Evolutionary conservation across 2,329 filamentous ascomycete species (phyloP).

Genomic region (Harringtonia lauricola): DNA sequence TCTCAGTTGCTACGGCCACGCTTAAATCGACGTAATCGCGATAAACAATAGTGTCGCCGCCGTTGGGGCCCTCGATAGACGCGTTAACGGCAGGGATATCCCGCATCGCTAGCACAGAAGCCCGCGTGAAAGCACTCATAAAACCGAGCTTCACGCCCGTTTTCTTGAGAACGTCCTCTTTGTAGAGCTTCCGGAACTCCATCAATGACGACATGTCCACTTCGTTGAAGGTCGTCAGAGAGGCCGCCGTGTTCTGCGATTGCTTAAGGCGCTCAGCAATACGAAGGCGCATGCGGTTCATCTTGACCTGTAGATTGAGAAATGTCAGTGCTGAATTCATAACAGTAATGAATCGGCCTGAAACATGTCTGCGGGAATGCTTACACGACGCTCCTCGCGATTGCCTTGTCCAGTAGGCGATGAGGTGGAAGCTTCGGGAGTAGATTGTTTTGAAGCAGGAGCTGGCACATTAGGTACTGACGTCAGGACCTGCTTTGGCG

Average conservation of each 20-base stretch:
- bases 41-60: conserved; percentile 96
- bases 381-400: conserved; percentile 79
- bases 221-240: conserved; percentile 96
- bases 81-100: conserved; percentile 93
- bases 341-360: too few relatives aligned
- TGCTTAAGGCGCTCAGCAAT: conserved; percentile 98
- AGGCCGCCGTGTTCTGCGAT: conserved; percentile 96
- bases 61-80: conserved; percentile 89
- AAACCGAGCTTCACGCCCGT: conserved; percentile 97
- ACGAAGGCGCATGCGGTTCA: conserved; percentile 98
- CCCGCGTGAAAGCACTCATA: conserved; percentile 95
- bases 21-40: conserved; percentile 97
- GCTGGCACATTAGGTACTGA: conserved; percentile 12
- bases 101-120: conserved; percentile 82
- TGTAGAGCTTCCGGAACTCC: conserved; percentile 95
- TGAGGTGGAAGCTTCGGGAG: conserved; percentile 25
- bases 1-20: conserved; percentile 93
- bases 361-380: conserved; percentile 25
- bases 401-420: conserved; percentile 48
- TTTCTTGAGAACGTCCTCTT: conserved; percentile 92
- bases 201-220: conserved; percentile 98
- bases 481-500: conserved; percentile 9
- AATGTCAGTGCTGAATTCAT: too few relatives aligned
- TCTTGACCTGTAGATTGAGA: conserved; percentile 63
- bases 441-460: conserved; percentile 19